Evolutionary conservation across 1,139 yeast genomes (phyloP), one percentile per base, ranked within the genome.

Genomic region (Geotrichum bryndzae): DNA sequence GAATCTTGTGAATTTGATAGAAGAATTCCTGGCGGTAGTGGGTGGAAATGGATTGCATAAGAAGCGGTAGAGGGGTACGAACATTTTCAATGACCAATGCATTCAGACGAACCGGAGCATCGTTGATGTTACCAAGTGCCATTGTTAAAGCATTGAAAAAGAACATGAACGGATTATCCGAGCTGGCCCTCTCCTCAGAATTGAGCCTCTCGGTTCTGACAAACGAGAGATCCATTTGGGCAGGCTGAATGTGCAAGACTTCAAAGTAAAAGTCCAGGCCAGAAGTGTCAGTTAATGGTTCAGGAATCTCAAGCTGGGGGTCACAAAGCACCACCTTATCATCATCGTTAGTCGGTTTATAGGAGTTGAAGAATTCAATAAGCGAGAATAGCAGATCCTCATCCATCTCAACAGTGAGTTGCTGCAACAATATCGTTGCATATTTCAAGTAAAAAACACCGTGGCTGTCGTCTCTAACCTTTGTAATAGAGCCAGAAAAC

Each of bases 71-170:
- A 4, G 97, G 96, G 0, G 91, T 95, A 66, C 97, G 81, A 15
- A 92, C 85, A 72, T 95, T 95, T 69, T 91, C 97, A 73, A 94
- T 82, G 64, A 90, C 82, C 67, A 95, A 78, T 0, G 99, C 94
- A 71, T 94, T 90, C 70, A 95, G 77, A 69, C 88, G 84, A 51
- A 95, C 90, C 1, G 99, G 99, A 0, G 99, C 99, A 74, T 94
- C 98, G 70, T 94, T 92, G 64, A 95, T 90, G 73, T 94, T 95
- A 35, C 99, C 99, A 67, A 95, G 84, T 0, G 99, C 96, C 98
- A 92, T 92, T 0, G 98, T 91, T 65, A 95, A 78, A 56, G 94
- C 86, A 72, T 94, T 91, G 68, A 90, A 81, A 69, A 91, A 86
- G 74, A 87, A 88, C 66, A 81, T 74, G 61, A 88, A 70, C 0